A percentile compares a stretch with the other conserved stretches of the same genome.
Conservation (phyloP, 352 stramenopile species). For the Phytophthora fragariae region DNA sequence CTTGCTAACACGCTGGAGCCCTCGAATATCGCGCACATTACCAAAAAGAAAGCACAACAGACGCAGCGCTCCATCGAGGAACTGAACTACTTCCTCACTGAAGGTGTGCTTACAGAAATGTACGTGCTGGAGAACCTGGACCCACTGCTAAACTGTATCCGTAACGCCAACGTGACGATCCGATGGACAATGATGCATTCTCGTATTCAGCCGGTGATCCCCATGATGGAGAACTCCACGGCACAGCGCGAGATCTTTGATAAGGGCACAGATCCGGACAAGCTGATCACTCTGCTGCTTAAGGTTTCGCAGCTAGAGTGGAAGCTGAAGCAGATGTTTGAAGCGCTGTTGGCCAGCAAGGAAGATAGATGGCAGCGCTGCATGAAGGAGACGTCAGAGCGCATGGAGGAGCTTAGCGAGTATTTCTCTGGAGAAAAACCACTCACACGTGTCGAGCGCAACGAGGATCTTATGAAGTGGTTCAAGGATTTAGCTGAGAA, state of each 20-base stretch:
- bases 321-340: slow-evolving; percentile 95
- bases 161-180: slow-evolving; percentile 93
- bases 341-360: slow-evolving; percentile 89
- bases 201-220: slow-evolving; percentile 84
- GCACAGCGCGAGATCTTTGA: slow-evolving; percentile 88
- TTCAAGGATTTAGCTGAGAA: slow-evolving; percentile 93
- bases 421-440: slow-evolving; percentile 96
- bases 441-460: slow-evolving; percentile 92
- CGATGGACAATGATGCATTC: slow-evolving; percentile 96
- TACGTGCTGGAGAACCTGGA: slow-evolving; percentile 95
- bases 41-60: slow-evolving; percentile 88
- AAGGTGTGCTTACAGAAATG: slow-evolving; percentile 93
- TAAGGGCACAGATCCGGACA: slow-evolving; percentile 81
- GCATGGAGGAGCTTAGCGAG: slow-evolving; percentile 93
- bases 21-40: slow-evolving; percentile 91
- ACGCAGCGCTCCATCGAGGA: slow-evolving; percentile 90
- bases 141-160: slow-evolving; percentile 91
- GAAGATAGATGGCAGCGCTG: slow-evolving; percentile 92
- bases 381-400: slow-evolving; percentile 89
- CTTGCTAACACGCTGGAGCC: slow-evolving; percentile 90
- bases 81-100: slow-evolving; percentile 92
- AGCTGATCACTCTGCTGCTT: slow-evolving; percentile 92
- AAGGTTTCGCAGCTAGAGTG: slow-evolving; percentile 95
- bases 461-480: slow-evolving; percentile 94
- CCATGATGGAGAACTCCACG: slow-evolving; percentile 89